Percentiles rank a stretch among this genome's conserved stretches.
phyloP scores from a whole-genome alignment of 2,329 filamentous ascomycete species.

The Monilinia fructigena region DNA sequence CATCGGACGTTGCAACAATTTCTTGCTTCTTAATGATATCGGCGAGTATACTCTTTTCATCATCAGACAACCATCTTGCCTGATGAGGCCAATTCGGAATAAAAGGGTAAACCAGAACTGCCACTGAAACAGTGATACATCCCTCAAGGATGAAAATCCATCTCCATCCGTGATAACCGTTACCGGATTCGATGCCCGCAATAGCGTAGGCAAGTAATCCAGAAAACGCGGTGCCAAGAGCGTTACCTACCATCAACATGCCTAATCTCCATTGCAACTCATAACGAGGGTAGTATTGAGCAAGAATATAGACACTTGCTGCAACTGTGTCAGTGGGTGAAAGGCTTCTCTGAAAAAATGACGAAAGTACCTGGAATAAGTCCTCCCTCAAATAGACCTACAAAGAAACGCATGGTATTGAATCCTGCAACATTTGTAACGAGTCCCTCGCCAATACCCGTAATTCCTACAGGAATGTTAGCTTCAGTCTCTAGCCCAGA shows the following conservation, averaged over 20 bases:
- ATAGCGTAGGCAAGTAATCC: constrained; percentile 11
- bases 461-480: neutral
- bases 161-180: constrained; percentile 1
- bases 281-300: constrained; percentile 1
- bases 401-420: constrained; percentile 4
- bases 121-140: neutral
- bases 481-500: neutral
- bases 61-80: neutral
- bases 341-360: neutral
- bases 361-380: neutral
- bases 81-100: neutral
- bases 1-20: neutral
- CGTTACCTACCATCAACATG: neutral
- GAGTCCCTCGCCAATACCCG: neutral
- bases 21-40: neutral
- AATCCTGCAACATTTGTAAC: constrained; percentile 1
- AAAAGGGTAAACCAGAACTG: neutral
- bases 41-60: neutral
- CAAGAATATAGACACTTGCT: constrained; percentile 1
- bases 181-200: neutral
- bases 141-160: constrained; percentile 7
- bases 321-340: neutral
- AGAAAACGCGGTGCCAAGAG: neutral
- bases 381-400: neutral
- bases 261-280: neutral